phyloP scores from a whole-genome alignment of 306 rosid genomes.

The Vachellia pachyceras region DNA sequence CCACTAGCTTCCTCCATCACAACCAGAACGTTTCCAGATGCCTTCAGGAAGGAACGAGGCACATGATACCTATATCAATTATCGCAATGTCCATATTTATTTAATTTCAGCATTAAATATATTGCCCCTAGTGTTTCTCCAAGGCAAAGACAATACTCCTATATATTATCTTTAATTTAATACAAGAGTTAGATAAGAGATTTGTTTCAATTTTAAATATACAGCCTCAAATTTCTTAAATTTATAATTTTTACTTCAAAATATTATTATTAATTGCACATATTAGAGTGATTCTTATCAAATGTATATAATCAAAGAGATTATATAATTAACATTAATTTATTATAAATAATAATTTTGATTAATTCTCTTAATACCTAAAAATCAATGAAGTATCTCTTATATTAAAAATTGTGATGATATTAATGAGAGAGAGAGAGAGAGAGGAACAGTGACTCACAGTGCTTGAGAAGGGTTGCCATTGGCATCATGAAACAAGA shows the following conservation, averaged over 20 bases:
- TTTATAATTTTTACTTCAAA: no score
- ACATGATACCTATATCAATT: conserved; percentile 62
- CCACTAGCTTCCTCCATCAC: conserved; percentile 77
- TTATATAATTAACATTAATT: no score
- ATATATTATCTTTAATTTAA: no score
- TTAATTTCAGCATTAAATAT: background rate
- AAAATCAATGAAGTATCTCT: background rate
- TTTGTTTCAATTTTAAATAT: no score
- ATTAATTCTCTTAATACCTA: no score
- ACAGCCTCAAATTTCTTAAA: no score
- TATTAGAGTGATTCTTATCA: no score
- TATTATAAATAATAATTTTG: no score
- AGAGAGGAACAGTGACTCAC: conserved; percentile 40
- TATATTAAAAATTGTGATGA: background rate
- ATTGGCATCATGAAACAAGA: conserved; percentile 54
- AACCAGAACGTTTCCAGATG: conserved; percentile 51
- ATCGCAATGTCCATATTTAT: background rate
- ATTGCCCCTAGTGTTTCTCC: background rate
- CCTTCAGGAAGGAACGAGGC: conserved; percentile 69
- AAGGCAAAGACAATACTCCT: no score
- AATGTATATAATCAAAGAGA: no score
- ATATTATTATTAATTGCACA: no score
- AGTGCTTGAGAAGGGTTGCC: conserved; percentile 65
- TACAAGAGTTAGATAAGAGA: no score
- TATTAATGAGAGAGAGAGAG: background rate